Conservation (phyloP, 345 rosid species). For the Geranium rotundifolium region DNA sequence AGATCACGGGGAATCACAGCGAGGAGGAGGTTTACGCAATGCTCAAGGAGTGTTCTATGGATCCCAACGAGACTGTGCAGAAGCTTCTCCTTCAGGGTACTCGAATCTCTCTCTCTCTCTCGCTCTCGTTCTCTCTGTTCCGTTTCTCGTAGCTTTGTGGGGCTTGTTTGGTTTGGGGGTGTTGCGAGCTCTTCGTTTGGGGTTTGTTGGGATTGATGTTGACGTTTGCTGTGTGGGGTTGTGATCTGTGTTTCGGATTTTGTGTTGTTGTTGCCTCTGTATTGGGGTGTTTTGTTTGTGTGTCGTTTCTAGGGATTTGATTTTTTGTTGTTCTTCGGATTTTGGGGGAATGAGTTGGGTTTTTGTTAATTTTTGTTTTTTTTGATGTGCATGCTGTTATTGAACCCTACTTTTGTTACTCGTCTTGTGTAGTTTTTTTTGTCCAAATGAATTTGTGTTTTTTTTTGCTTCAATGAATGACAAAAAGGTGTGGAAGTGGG, state of each 20-base stretch:
- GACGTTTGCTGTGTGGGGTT: neutral
- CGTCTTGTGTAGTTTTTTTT: too few relatives aligned
- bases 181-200: neutral
- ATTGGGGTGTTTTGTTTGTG: neutral
- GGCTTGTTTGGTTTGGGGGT: conserved; percentile 1
- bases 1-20: conserved; percentile 65
- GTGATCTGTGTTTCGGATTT: conserved; percentile 10
- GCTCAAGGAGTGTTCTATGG: conserved; percentile 84
- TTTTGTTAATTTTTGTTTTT: conserved; percentile 4
- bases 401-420: neutral
- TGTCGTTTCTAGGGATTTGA: conserved; percentile 10
- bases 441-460: neutral
- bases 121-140: conserved; percentile 3
- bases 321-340: conserved; percentile 2
- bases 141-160: neutral
- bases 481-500: neutral
- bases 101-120: neutral
- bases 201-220: conserved; percentile 7
- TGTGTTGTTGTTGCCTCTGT: neutral
- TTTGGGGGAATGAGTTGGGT: conserved; percentile 12
- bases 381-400: neutral
- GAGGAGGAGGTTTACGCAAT: conserved; percentile 93
- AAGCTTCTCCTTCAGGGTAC: conserved; percentile 63
- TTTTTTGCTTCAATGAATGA: neutral
- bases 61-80: conserved; percentile 80